Conservation (phyloP, 805 yeast genomes). For the Hyphopichia homilentoma region DNA sequence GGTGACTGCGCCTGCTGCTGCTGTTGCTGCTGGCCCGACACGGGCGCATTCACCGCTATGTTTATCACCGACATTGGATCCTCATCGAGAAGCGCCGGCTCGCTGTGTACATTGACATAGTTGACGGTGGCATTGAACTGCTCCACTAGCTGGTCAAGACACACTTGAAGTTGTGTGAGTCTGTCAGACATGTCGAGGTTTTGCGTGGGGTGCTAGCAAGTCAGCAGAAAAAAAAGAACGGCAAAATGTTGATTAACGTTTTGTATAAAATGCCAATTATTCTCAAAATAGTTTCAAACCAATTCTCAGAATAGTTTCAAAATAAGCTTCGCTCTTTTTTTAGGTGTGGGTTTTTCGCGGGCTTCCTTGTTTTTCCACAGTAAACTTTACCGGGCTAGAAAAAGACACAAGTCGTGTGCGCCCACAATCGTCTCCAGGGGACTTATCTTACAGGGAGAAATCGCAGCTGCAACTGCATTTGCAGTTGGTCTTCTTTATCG, state of each 20-base stretch:
- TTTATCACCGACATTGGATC: slow-evolving; percentile 67
- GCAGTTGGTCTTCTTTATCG: too few species aligned
- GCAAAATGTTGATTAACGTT: background rate
- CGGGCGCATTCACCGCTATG: slow-evolving; percentile 54
- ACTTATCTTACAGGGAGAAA: too few species aligned
- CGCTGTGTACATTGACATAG: slow-evolving; percentile 50
- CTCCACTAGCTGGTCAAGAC: slow-evolving; percentile 78
- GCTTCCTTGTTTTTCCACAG: too few species aligned
- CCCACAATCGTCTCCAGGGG: too few species aligned
- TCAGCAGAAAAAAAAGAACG: background rate
- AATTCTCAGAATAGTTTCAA: too few species aligned
- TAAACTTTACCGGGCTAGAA: too few species aligned
- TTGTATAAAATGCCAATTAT: too few species aligned
- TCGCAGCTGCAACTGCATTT: too few species aligned
- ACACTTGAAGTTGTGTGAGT: slow-evolving; percentile 82
- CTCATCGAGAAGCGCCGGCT: slow-evolving; percentile 46
- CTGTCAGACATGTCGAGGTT: slow-evolving; percentile 65
- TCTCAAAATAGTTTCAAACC: too few species aligned
- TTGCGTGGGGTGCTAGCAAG: background rate
- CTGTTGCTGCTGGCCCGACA: slow-evolving; percentile 31
- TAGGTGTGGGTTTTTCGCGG: too few species aligned
- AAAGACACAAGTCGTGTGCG: too few species aligned
- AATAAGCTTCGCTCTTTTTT: too few species aligned
- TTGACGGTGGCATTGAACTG: slow-evolving; percentile 76
- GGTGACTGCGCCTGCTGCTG: slow-evolving; percentile 8